Conservation (phyloP, 1,284 basidiomycete species). For the Cystobasidium sp. region DNA sequence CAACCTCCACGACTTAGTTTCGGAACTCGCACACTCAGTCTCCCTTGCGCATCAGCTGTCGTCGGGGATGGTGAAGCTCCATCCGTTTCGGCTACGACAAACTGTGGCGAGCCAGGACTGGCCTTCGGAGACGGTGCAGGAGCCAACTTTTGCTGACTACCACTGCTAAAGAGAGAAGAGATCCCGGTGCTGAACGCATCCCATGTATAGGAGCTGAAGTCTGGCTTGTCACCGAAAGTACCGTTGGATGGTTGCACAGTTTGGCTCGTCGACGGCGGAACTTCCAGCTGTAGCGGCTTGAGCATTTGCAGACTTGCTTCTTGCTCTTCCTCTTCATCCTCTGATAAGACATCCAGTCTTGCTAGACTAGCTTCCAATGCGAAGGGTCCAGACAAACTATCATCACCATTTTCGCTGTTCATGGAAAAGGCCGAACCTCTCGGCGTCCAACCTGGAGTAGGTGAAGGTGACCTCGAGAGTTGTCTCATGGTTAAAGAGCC, state of each 20-base stretch:
- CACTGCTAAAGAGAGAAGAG: background rate
- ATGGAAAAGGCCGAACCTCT: constrained; percentile 21
- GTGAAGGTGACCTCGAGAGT: constrained; percentile 11
- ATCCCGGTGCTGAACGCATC: background rate
- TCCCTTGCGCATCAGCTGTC: background rate
- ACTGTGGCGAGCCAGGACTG: background rate
- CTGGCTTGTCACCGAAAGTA: constrained; percentile 7
- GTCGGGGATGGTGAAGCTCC: background rate
- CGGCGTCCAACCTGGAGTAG: constrained; percentile 29
- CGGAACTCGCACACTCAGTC: constrained; percentile 9
- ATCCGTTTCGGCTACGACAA: background rate
- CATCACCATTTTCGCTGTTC: constrained; percentile 25
- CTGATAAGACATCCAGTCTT: constrained; percentile 14
- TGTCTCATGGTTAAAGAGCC: background rate
- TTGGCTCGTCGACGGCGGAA: background rate
- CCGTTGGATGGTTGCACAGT: background rate
- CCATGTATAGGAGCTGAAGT: constrained; percentile 22
- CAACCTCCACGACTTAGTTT: constrained; percentile 28
- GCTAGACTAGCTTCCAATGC: constrained; percentile 32
- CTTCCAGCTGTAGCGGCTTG: background rate
- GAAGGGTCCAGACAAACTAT: constrained; percentile 23
- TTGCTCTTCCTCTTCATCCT: constrained; percentile 18
- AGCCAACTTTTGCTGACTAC: background rate
- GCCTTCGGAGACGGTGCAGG: background rate
- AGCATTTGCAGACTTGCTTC: constrained; percentile 23